These are phyloP conservation scores for Helicocarpus griseus DNA, from an alignment of 2,329 filamentous ascomycete species.

Conservation along the genomic window DNA sequence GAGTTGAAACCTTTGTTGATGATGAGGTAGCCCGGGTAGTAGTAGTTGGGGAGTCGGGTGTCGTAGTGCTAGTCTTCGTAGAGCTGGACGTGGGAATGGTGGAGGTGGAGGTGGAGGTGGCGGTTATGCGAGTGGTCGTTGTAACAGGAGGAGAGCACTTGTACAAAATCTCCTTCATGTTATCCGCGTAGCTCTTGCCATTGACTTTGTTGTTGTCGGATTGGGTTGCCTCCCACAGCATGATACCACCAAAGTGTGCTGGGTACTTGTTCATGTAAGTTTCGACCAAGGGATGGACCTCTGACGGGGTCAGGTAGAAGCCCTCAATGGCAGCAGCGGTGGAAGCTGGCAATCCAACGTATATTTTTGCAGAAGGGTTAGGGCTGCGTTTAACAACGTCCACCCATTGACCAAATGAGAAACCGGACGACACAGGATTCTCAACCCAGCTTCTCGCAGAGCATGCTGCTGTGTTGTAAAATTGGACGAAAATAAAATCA, in stretches of 20 bases:
- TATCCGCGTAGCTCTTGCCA: conserved; percentile 12
- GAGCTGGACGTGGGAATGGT: conserved; percentile 6
- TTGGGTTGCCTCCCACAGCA: conserved; percentile 31
- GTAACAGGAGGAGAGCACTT: conserved; percentile 13
- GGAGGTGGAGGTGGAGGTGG: conserved; percentile 4
- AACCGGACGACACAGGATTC: conserved; percentile 22
- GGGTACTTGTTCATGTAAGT: conserved; percentile 32
- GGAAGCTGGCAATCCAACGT: conserved; percentile 41
- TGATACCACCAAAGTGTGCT: conserved; percentile 46
- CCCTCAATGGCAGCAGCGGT: conserved; percentile 18
- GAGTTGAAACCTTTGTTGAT: not conserved
- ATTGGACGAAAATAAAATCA: conserved; percentile 48
- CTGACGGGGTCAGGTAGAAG: conserved; percentile 39
- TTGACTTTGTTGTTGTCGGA: conserved; percentile 13
- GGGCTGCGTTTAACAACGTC: conserved; percentile 27
- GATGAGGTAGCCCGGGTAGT: not conserved
- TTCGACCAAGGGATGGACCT: conserved; percentile 38
- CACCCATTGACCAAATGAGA: conserved; percentile 41
- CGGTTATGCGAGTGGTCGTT: conserved; percentile 11
- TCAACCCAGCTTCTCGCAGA: conserved; percentile 38
- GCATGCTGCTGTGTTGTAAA: conserved; percentile 46
- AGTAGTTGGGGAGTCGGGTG: not conserved
- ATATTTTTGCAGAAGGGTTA: conserved; percentile 41
- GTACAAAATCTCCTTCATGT: conserved; percentile 12
- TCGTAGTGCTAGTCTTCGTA: conserved; percentile 3